A percentile compares a stretch with the other conserved stretches of the same genome.
Conservation (phyloP, 2,329 filamentous ascomycete species). For the Mycosphaerella sp. region DNA sequence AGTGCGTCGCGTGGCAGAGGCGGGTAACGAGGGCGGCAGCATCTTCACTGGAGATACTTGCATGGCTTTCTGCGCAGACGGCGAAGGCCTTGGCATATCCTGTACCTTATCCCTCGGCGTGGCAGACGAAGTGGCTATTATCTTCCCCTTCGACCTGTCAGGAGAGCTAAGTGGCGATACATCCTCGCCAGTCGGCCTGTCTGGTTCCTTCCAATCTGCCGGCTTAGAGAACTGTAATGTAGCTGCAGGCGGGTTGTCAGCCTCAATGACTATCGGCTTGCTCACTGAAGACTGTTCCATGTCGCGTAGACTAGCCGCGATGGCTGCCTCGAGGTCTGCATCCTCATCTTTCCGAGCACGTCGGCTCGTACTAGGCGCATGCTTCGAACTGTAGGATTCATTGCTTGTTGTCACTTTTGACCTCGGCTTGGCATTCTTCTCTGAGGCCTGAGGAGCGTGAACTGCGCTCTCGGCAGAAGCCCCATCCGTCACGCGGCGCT, state of each 20-base stretch:
- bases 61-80: not conserved
- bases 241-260: not conserved
- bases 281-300: slow-evolving; percentile 1
- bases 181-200: not conserved
- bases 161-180: slow-evolving; percentile 12
- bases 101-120: not conserved
- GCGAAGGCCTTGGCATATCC: not conserved
- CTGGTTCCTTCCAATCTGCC: not conserved
- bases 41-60: slow-evolving; percentile 14
- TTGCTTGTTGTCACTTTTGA: not conserved
- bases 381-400: not conserved
- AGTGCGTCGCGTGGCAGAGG: slow-evolving; percentile 18
- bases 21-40: slow-evolving; percentile 19
- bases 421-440: not conserved
- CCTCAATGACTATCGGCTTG: not conserved
- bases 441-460: not conserved
- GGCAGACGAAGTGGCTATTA: not conserved
- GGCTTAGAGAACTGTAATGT: not conserved
- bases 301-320: slow-evolving; percentile 10
- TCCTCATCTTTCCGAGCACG: slow-evolving; percentile 1
- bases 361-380: not conserved
- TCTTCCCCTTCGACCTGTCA: not conserved
- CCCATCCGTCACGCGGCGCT: slow-evolving; percentile 35
- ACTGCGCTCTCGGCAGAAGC: not conserved
- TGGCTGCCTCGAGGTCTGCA: slow-evolving; percentile 4